Evolutionary conservation across 108 stramenopile species (phyloP), one percentile per base, ranked within the genome.

Genomic region (Nannochloropsis gaditana): DNA sequence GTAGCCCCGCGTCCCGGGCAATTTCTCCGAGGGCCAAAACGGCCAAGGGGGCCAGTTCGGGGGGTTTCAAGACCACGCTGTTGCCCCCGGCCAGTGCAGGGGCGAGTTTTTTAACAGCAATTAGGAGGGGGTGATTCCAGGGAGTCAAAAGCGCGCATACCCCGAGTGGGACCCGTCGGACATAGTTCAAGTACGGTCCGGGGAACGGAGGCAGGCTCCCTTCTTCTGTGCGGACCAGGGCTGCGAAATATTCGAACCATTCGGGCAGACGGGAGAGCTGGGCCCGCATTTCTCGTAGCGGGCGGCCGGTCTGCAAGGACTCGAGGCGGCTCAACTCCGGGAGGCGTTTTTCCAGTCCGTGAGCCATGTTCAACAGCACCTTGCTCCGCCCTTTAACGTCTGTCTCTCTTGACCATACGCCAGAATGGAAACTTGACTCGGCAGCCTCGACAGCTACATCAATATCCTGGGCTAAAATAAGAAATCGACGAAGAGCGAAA

Each of bases 61-160:
- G 93, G 9, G 97, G 97, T 86, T 97, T 97, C 42, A 96, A 89
- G 9, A 97, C 93, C 6, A 93, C 93, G 15, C 94, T 91, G 91
- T 95, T 96, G 2, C 97, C 97, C 9, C 94, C 94, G 17, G 93
- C 95, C 44, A 97, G 88, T 1, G 96, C 96, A 9, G 97, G 97
- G 42, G 91, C 90, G 45, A 93, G 45, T 84, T 93, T 93, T 59
- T 90, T 80, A 21, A 95, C 44, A 17, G 93, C 93, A 84, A 96
- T 87, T 9, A 95, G 86, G 45, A 95, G 83, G 82, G 95, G 95
- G 88, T 96, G 94, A 45, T 93, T 95, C 9, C 92, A 94, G 5
- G 96, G 95, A 91, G 93, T 94, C 45, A 90, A 80, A 11, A 79
- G 86, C 2, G 94, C 95, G 31, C 95, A 94, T 42, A 95, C 95